These are phyloP conservation scores for Plantago coronopus DNA, from an alignment of 305 asterid genomes.

Conservation along the genomic window DNA sequence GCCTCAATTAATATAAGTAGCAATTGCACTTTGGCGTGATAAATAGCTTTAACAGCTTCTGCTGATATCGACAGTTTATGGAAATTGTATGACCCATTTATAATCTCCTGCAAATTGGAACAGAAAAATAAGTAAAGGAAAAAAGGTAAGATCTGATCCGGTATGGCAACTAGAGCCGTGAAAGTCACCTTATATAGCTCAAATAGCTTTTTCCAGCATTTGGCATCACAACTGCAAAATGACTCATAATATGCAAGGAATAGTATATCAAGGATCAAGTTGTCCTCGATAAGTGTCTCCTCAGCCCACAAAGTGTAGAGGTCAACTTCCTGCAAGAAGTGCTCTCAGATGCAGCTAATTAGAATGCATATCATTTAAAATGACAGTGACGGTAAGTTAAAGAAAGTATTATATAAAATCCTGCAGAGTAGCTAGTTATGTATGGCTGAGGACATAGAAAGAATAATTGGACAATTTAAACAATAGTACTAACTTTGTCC, in stretches of 20 bases:
- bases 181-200: slow-evolving; percentile 69
- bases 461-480: no score
- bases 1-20: slow-evolving; percentile 82
- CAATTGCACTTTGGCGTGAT: slow-evolving; percentile 81
- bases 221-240: slow-evolving; percentile 60
- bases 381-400: not conserved
- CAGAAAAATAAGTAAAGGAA: slow-evolving; percentile 12
- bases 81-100: slow-evolving; percentile 66
- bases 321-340: slow-evolving; percentile 64
- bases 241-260: slow-evolving; percentile 83
- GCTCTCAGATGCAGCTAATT: slow-evolving; percentile 19
- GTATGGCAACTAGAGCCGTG: slow-evolving; percentile 19
- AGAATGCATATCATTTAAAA: slow-evolving; percentile 7
- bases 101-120: slow-evolving; percentile 54
- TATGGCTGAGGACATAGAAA: no score
- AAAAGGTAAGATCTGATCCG: slow-evolving; percentile 15
- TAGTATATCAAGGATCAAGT: slow-evolving; percentile 75
- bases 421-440: no score
- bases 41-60: slow-evolving; percentile 59
- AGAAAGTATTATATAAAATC: not conserved
- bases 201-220: slow-evolving; percentile 74
- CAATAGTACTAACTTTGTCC: no score
- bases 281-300: slow-evolving; percentile 81
- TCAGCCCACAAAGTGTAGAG: slow-evolving; percentile 86
- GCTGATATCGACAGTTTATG: slow-evolving; percentile 75